Evolutionary conservation across 495 filamentous ascomycete species (phyloP).

Genomic region (Xylaria castorea): DNA sequence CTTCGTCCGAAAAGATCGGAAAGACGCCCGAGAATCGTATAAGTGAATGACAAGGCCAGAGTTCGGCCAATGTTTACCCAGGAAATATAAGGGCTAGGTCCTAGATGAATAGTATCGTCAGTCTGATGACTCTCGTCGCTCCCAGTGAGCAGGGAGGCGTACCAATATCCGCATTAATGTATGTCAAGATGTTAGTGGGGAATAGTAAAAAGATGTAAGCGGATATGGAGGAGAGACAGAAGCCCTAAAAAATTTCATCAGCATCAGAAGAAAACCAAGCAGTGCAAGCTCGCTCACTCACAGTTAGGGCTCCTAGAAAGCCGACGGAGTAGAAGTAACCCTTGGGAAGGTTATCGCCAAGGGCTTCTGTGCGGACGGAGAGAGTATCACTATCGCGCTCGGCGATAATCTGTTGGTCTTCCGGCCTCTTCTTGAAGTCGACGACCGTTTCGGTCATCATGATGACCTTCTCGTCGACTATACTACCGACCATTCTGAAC

Average conservation of each 20-base stretch:
- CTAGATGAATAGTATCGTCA: conserved; percentile 37
- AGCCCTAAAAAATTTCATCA: conserved; percentile 30
- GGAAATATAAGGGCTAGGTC: conserved; percentile 46
- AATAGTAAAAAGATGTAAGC: conserved; percentile 40
- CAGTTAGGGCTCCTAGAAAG: conserved; percentile 36
- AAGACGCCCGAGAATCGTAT: conserved; percentile 53
- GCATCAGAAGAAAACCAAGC: neutral
- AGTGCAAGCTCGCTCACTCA: conserved; percentile 23
- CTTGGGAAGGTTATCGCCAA: conserved; percentile 35
- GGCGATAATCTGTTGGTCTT: conserved; percentile 10
- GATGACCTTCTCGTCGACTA: neutral
- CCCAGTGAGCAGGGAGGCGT: conserved; percentile 18
- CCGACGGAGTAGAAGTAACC: conserved; percentile 39
- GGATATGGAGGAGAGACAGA: conserved; percentile 36
- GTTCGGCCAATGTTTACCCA: conserved; percentile 48
- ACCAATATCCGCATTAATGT: conserved; percentile 42
- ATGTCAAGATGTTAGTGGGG: conserved; percentile 39
- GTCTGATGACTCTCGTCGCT: conserved; percentile 16
- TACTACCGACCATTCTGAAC: neutral
- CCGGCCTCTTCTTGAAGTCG: conserved; percentile 26
- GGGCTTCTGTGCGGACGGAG: conserved; percentile 33
- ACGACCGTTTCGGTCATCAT: conserved; percentile 15
- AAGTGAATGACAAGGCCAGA: conserved; percentile 41
- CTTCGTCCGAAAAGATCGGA: conserved; percentile 62
- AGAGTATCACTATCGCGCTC: conserved; percentile 30